Base-by-base conservation (phyloP, 192 early-diverging fungal species). In the Coemansia guatemalensis region DNA sequence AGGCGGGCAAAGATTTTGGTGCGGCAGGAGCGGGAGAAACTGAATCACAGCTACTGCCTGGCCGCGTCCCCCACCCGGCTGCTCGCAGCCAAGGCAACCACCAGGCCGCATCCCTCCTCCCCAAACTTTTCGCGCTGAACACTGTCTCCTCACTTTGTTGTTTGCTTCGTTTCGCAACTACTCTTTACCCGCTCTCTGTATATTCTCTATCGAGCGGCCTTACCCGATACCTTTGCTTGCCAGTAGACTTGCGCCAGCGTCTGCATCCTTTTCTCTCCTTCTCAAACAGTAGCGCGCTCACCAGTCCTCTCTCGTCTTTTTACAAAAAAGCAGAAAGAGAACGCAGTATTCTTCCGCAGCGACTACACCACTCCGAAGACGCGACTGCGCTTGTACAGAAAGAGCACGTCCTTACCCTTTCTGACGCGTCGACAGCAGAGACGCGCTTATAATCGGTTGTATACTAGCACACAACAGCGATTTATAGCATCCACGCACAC, bases 51-150 rank as follows among this genome's bases (percentile, higher is more conserved):
- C 39, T 44, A 44, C 39, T 44, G 39, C 39, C 39, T 44, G 39
- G 14, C 39, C 14, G 14, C 14, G 39, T 44, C 39, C 39, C 39
- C 39, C 39, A 44, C 39, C 39, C 39, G 39, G 39, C 39, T 17
- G 39, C 39, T 8, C 39, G 39, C 39, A 44, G 17, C 39, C 39
- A 35, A 35, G 7, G 33, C 11, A 11, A 11, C 5, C 11, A 11
- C 33, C 33, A 44, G 39, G 39, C 39, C 39, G 39, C 39, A 44
- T 44, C 12, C 39, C 39, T 17, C 39, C 39, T 17, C 39, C 39
- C 53, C 53, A 55, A 55, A 55, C 30, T 30, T 30, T 26, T 55
- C 53, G 6, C 25, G 30, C 53, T 29, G 53, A 14, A 55, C 25
- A 54, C 55, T 56, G 17, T 56, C 33, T 30, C 33, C 21, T 23